Conservation (phyloP, 208 protist genomes). For the Crithidia thermophila region DNA sequence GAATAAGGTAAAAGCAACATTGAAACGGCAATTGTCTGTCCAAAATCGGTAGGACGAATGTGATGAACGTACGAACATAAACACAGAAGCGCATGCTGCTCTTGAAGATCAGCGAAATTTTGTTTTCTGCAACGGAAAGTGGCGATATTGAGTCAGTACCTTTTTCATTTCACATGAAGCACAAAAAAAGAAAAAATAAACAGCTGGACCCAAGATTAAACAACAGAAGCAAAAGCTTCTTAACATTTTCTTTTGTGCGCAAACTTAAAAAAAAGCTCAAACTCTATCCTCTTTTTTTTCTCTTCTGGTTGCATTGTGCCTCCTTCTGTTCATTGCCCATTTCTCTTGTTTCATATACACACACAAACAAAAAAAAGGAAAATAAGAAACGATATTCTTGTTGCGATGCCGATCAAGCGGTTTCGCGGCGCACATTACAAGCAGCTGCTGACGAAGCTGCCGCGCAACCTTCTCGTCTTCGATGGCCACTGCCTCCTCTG, state of each 20-base stretch:
- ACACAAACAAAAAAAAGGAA: background rate
- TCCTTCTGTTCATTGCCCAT: background rate
- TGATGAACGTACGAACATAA: no score
- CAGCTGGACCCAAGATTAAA: no score
- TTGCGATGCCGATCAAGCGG: constrained; percentile 20
- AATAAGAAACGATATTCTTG: background rate
- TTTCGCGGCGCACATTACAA: constrained; percentile 46
- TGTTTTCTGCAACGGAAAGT: no score
- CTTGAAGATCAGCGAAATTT: no score
- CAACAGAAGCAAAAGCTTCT: no score
- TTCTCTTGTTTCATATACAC: background rate
- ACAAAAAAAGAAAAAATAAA: no score
- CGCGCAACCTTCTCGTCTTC: constrained; percentile 78
- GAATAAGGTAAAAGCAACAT: no score
- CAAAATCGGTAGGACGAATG: no score
- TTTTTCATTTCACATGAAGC: no score
- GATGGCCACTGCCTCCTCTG: constrained; percentile 82
- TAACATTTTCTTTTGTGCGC: background rate
- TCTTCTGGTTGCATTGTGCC: background rate
- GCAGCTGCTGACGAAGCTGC: constrained; percentile 59
- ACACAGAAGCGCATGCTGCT: no score
- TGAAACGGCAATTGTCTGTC: no score
- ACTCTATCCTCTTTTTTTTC: background rate
- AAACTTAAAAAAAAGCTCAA: background rate
- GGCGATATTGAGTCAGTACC: no score